A percentile compares a stretch with the other conserved stretches of the same genome.
These are phyloP conservation scores for Acer negundo DNA, from an alignment of 345 rosid species.

Conservation along the genomic window DNA sequence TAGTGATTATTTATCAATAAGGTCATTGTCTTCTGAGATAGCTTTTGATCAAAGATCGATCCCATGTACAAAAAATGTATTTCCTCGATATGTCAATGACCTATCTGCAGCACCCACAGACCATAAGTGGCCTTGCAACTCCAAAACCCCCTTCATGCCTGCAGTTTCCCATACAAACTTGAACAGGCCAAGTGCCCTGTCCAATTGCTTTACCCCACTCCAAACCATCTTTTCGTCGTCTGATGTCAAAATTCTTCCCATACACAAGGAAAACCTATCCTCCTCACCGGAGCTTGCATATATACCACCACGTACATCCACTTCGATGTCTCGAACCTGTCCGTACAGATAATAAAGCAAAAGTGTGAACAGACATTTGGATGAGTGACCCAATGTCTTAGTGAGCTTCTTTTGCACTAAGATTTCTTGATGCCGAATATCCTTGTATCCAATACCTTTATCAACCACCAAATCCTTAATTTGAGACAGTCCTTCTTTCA, in stretches of 20 bases:
- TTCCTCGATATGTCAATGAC: slow-evolving; percentile 49
- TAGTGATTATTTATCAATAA: background rate
- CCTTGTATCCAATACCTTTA: slow-evolving; percentile 64
- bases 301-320: slow-evolving; percentile 69
- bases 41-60: slow-evolving; percentile 39
- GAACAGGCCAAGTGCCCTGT: slow-evolving; percentile 60
- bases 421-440: slow-evolving; percentile 63
- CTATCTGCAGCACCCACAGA: slow-evolving; percentile 57
- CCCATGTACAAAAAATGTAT: slow-evolving; percentile 56
- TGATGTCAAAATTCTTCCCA: slow-evolving; percentile 74
- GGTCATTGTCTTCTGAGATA: background rate
- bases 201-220: slow-evolving; percentile 73
- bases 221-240: slow-evolving; percentile 51
- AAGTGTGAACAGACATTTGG: slow-evolving; percentile 75
- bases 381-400: slow-evolving; percentile 64
- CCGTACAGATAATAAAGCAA: slow-evolving; percentile 68
- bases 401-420: slow-evolving; percentile 68
- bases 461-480: slow-evolving; percentile 69
- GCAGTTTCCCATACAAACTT: slow-evolving; percentile 79
- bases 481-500: slow-evolving; percentile 84
- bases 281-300: slow-evolving; percentile 31
- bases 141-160: slow-evolving; percentile 58
- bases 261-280: slow-evolving; percentile 35
- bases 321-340: slow-evolving; percentile 61
- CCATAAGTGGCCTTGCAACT: slow-evolving; percentile 72